Percentiles rank a stretch among this genome's conserved stretches.
phyloP scores from a whole-genome alignment of 495 filamentous ascomycete genomes.

The Trichoderma gamsii region DNA sequence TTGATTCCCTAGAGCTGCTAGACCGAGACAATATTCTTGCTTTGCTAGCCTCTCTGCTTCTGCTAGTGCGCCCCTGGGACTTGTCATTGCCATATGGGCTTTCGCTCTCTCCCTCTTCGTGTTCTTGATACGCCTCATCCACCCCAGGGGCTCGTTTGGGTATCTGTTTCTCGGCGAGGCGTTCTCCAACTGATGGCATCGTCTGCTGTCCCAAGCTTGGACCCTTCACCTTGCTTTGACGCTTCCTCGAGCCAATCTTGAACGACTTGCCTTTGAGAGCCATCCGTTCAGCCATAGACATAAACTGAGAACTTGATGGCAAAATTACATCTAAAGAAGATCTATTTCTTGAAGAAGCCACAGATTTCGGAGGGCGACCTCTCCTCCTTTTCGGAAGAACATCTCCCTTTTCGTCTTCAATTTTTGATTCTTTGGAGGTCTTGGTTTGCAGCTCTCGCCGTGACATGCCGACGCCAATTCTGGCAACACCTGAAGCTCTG shows the following conservation, averaged over 20 bases:
- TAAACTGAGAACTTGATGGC: conserved; percentile 24
- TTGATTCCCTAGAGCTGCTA: background rate
- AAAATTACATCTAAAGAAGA: conserved; percentile 18
- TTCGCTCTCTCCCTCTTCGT: background rate
- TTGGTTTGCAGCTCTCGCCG: background rate
- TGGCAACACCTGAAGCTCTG: background rate
- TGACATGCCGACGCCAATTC: background rate
- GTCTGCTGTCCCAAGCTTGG: background rate
- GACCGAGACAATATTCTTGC: background rate
- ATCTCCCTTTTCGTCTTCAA: background rate
- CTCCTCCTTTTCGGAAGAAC: conserved; percentile 19
- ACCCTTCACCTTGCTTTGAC: background rate
- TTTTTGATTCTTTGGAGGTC: background rate
- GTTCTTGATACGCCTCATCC: background rate
- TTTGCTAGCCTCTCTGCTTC: background rate
- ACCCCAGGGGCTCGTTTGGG: background rate
- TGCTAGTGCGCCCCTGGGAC: background rate
- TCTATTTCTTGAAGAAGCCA: background rate
- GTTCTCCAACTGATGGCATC: background rate
- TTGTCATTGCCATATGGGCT: background rate
- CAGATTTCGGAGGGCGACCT: conserved; percentile 25
- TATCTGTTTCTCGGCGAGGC: background rate
- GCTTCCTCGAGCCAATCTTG: conserved; percentile 32
- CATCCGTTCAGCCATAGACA: conserved; percentile 45
- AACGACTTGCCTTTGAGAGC: conserved; percentile 39